Evolutionary conservation across 129 eudicot species (phyloP), one percentile per base, ranked within the genome.

Genomic region (Smallanthus sonchifolius): DNA sequence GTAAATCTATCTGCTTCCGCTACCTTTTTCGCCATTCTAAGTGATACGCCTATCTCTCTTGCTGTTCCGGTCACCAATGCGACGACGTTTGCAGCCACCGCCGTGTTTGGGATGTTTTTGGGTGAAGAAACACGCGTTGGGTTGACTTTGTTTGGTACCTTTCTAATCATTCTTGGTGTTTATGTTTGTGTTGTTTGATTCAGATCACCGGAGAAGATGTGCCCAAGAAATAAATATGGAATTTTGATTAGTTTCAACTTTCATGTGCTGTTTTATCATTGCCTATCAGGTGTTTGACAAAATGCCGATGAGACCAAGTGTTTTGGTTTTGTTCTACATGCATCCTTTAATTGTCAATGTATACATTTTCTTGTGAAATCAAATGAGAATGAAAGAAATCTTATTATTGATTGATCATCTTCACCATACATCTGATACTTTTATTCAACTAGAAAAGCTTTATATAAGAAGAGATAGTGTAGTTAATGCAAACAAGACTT

Each of bases 61-160:
- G 96, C 98, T 24, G 98, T 94, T 57, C 98, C 98, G 43, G 98
- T 94, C 8, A 94, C 98, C 64, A 94, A 94, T 85, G 98, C 96
- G 44, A 90, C 96, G 15, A 88, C 98, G n/a, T 90, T 94, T 73
- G 96, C 97, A n/a, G 98, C 97, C 40, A 94, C 98, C 15, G 96
- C 97, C 8, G 92, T 90, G 36, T 83, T 88, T 51, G 98, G 97
- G 72, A 72, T 86, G 86, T 15, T 88, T 49, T 77, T 94, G 47
- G 98, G 98, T 28, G 98, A 94, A 72, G 87, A 90, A 49, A 88
- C 86, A 0, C 87, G 78, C 4, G 79, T 83, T 45, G 87, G 86
- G 62, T 74, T 75, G 80, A 90, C 93, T 49, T 80, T 90, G 75
- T 85, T 90, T 80, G 98, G 97, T 83, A 90, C 97, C 11, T 44